Conservation (phyloP, 2,329 filamentous ascomycete species). For the Epichloe uncinata region DNA sequence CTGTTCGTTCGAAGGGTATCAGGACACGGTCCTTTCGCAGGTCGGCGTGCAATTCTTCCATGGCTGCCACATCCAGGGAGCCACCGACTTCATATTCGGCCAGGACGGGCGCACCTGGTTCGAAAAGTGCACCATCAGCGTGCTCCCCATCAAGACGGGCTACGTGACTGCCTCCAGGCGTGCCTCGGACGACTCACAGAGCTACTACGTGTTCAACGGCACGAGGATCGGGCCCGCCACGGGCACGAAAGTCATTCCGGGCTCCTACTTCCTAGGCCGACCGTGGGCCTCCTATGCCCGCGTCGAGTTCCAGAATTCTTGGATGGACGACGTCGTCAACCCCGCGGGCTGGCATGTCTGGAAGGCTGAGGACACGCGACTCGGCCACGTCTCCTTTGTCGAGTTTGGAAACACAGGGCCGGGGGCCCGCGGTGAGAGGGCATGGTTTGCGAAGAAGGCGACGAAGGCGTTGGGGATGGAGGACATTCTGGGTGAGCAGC, state of each 20-base stretch:
- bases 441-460: background rate
- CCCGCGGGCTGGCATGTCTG: background rate
- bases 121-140: conserved; percentile 17
- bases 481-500: background rate
- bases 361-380: background rate
- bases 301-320: background rate
- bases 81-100: conserved; percentile 29
- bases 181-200: background rate
- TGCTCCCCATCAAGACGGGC: background rate
- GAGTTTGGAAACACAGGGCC: background rate
- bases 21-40: conserved; percentile 35
- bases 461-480: background rate
- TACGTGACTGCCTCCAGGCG: background rate
- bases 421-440: background rate
- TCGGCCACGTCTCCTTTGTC: background rate
- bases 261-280: background rate
- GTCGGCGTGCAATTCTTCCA: conserved; percentile 33
- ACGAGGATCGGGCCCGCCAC: background rate
- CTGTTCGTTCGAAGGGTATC: conserved; percentile 30
- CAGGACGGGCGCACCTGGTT: conserved; percentile 28
- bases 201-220: background rate
- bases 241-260: background rate
- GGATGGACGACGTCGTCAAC: background rate
- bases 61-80: conserved; percentile 29
- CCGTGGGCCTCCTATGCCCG: background rate